A percentile compares a stretch with the other conserved stretches of the same genome.
phyloP scores from a whole-genome alignment of 2,329 filamentous ascomycete genomes.

The Raffaelea albimanens region DNA sequence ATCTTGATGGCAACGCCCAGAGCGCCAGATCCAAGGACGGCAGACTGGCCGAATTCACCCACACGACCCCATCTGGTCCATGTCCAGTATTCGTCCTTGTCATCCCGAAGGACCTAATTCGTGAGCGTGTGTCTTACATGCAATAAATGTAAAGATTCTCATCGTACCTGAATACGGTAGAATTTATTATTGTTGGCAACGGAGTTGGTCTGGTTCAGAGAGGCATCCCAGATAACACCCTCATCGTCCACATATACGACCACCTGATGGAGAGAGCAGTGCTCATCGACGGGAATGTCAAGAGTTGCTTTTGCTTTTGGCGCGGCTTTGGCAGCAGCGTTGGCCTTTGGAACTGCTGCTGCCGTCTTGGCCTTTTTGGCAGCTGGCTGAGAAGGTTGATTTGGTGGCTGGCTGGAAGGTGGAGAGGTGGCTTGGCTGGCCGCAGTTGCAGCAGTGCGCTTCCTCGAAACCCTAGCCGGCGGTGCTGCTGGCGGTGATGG shows the following conservation, averaged over 20 bases:
- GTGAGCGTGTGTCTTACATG: no score
- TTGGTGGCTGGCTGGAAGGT: no score
- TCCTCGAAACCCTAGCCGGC: slow-evolving; percentile 12
- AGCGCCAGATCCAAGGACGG: slow-evolving; percentile 29
- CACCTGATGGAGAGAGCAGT: slow-evolving; percentile 25
- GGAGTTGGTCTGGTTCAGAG: slow-evolving; percentile 69
- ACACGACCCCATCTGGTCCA: slow-evolving; percentile 82
- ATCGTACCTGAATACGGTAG: slow-evolving; percentile 58
- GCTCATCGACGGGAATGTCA: slow-evolving; percentile 41
- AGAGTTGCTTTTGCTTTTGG: slow-evolving; percentile 19
- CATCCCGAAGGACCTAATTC: slow-evolving; percentile 31
- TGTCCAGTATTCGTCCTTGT: slow-evolving; percentile 36
- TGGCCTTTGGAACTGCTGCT: not conserved
- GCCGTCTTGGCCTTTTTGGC: slow-evolving; percentile 11
- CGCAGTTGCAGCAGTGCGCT: slow-evolving; percentile 12
- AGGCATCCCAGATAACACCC: slow-evolving; percentile 66
- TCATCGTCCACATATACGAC: slow-evolving; percentile 57
- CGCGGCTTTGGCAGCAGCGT: slow-evolving; percentile 2
- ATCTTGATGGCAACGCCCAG: slow-evolving; percentile 34
- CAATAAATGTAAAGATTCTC: no score
- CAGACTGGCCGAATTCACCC: slow-evolving; percentile 45
- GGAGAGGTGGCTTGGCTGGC: not conserved
- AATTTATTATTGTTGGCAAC: slow-evolving; percentile 73
- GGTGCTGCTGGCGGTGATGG: not conserved
- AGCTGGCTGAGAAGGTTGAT: no score